Base-by-base conservation (phyloP, 2,329 filamentous ascomycete genomes). In the Curvularia eragrostidis region DNA sequence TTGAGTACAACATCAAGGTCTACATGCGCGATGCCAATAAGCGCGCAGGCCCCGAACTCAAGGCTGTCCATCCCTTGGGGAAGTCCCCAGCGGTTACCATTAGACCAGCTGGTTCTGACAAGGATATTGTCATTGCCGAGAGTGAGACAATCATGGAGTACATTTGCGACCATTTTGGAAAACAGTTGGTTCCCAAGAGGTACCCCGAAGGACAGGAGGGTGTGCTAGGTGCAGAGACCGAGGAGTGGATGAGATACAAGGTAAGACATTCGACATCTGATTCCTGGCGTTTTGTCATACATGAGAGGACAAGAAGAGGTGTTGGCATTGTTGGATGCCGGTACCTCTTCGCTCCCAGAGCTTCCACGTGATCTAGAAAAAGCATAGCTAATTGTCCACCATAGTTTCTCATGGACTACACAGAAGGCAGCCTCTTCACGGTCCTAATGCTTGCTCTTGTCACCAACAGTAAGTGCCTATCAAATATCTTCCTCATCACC, bases 121-220 rank as follows among this genome's bases (percentile, higher is more conserved):
- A 83, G 59, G 84, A 84, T 1, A 63, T 87, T 30, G 84, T 94
- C 0, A 79, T 97, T 46, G 91, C 91, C 9, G 94, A 98, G 79
- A 94, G 89, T 43, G 92, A 85, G 5, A 84, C 88, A 57, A 94
- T 97, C 67, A 82, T 87, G 10, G 90, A 96, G 78, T 97, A 96
- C 74, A 81, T 97, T 23, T 84, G 86, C 67, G 91, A 95, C 52
- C 80, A 88, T 69, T 88, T 87, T 68, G 83, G 83, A 3, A 75
- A 69, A 23, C 76, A 79, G 41, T 72, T 88, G 26, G 75, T 84
- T 9, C 86, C 86, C 0, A 75, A 77, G 55, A 78, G 81, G 28
- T 88, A 83, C 63, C 74, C 77, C 2, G 76, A 80, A 5, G 85
- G 83, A 36, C 81, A 82, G 54, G 84, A 87, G 47, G 83, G 81